Evolutionary conservation across 306 rosid species (phyloP).

Genomic region (Castanopsis chinensis): DNA sequence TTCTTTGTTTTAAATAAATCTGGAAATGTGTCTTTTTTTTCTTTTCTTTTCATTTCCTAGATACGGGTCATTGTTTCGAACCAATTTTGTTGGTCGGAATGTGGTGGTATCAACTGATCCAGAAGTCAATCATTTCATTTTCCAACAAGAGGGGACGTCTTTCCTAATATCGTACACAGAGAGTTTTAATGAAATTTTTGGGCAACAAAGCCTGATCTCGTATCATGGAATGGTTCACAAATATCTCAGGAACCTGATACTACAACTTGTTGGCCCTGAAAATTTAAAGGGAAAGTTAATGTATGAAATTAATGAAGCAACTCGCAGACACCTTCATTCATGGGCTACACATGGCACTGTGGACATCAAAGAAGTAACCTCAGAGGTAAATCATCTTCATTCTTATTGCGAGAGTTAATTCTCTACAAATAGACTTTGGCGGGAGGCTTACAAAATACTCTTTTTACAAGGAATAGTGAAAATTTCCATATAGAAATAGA

Average conservation of each 20-base stretch:
- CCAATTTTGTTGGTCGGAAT: not conserved
- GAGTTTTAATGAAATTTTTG: not conserved
- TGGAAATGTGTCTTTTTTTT: no score
- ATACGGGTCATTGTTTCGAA: conserved; percentile 6
- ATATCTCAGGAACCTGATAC: conserved; percentile 10
- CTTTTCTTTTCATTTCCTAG: not conserved
- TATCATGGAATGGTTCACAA: conserved; percentile 3
- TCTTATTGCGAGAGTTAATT: no score
- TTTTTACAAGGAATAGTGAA: no score
- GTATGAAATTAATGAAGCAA: not conserved
- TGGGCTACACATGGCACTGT: conserved; percentile 2
- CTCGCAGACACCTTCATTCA: not conserved
- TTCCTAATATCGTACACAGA: not conserved
- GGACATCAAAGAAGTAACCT: not conserved
- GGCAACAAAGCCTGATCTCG: not conserved
- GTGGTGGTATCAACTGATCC: not conserved
- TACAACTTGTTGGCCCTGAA: conserved; percentile 5
- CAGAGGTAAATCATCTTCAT: not conserved
- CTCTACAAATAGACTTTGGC: no score
- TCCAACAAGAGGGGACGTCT: not conserved
- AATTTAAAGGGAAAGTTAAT: not conserved
- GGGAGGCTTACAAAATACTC: no score
- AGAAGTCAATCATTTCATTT: not conserved
- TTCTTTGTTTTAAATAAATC: no score
- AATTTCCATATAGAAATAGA: no score